Evolutionary conservation across 139 green algal genomes (phyloP), one percentile per base, ranked within the genome.

Genomic region (Marvania coccoides): DNA sequence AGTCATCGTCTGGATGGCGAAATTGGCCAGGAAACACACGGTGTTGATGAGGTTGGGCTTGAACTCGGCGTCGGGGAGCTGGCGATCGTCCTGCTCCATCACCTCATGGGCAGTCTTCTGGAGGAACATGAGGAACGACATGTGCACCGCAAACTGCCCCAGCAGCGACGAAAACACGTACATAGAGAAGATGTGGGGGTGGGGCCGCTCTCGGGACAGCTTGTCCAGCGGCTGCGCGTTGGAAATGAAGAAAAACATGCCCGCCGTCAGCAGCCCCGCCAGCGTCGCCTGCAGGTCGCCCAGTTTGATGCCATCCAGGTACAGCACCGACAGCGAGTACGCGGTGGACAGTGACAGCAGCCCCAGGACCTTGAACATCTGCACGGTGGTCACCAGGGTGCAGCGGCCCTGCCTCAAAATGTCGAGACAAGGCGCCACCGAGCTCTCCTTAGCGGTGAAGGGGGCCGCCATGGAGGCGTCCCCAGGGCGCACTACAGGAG

Each of bases 331-430:
- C 10, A 99, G 78, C 12, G 84, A 80, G 77, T 96, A 99, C 26
- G 94, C 94, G 6, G 81, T 93, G 54, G 80, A 87, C 2, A 99
- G 87, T 79, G 88, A 98, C 65, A 97, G 85, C 53, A 98, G 83
- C 12, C 94, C 94, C 72, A 99, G 81, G 75, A 99, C 97, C 81
- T 99, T 99, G 82, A 99, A 99, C 94, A 99, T 99, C 87, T 98
- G 90, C 19, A 74, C 47, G 9, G 88, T 95, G 6, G 88, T 92
- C n/a, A 97, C 90, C 51, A 97, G 76, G 23, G 91, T 96, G 80
- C 81, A 88, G 53, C 90, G 80, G 24, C 91, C 91, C 81, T 96
- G 91, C 75, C 87, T 88, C 29, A 97, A 78, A 63, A 97, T 90
- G 76, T 95, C 86, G 0, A 88, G 86, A 69, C 83, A 89, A 0